Base-by-base conservation (phyloP, 495 filamentous ascomycete genomes). In the Penicillium tannophilum region DNA sequence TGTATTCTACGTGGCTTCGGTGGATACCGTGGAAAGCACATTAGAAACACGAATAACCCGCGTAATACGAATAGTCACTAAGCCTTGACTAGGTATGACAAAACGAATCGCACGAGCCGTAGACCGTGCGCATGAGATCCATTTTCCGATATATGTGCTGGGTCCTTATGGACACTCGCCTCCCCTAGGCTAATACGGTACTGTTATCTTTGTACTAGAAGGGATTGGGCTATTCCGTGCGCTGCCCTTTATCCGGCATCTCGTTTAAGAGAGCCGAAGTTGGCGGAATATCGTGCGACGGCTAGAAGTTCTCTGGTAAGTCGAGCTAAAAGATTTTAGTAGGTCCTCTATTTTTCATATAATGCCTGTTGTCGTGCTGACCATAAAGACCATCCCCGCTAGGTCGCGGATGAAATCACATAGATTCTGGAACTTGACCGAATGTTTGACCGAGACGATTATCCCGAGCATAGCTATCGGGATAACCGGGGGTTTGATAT, bases 1-100 rank as follows among this genome's bases (percentile, higher is more conserved):
- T 2, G 35, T 26, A 35, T 48, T 59, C 19, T 59, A 59, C 14
- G 56, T 59, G 48, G 56, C 50, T 12, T 46, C 39, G 36, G 36
- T 41, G 36, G 36, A 41, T n/a, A 41, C 53, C 9, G 41, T 55
- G 30, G 30, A 28, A n/a, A 41, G 14, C 36, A n/a, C 36, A 41
- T 7, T 14, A 41, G 36, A 41, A 41, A 2, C 36, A 41, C 36
- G 12, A n/a, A n/a, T 14, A 41, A 41, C 36, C 36, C 36, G 36
- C 36, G 16, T 41, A 6, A 7, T 41, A 41, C 14, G 36, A n/a
- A 41, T 41, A 41, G 36, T 41, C 36, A 41, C 36, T 14, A 3
- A 14, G 16, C 36, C 36, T 41, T 11, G 14, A 2, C 36, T 16
- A 2, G 36, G 36, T 6, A 41, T 41, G 9, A 41, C 36, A 0